phyloP scores from a whole-genome alignment of 768 basidiomycete genomes.

The Russula griseocarnosa region DNA sequence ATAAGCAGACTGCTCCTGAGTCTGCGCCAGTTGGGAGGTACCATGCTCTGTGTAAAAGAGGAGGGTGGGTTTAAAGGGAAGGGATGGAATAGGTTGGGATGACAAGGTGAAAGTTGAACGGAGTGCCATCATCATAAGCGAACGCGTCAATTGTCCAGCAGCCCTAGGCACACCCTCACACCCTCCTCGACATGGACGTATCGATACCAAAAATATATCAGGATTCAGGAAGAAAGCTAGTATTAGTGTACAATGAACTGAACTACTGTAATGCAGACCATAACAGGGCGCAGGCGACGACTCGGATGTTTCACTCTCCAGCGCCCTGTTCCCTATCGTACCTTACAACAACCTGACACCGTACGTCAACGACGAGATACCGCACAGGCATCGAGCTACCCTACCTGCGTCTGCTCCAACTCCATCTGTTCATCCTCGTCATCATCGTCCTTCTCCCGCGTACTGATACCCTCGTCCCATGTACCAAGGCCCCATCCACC shows the following conservation, averaged over 20 bases:
- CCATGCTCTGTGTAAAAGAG: neutral
- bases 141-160: neutral
- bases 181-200: too few relatives aligned
- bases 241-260: too few relatives aligned
- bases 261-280: too few relatives aligned
- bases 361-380: neutral
- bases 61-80: neutral
- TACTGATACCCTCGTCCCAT: conserved; percentile 42
- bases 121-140: neutral
- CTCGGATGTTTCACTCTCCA: conserved; percentile 3
- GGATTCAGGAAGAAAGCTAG: too few relatives aligned
- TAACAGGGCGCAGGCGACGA: neutral
- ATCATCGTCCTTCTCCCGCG: conserved; percentile 49
- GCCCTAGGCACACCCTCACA: too few relatives aligned
- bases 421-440: conserved; percentile 62
- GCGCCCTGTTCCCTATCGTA: conserved; percentile 4
- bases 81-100: neutral
- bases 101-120: neutral
- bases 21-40: neutral
- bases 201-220: too few relatives aligned
- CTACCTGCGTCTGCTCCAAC: conserved; percentile 69
- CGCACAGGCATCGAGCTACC: neutral
- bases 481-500: conserved; percentile 74
- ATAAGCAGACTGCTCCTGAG: neutral
- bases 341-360: neutral